Evolutionary conservation across 257 asterid genomes (phyloP), one percentile per base, ranked within the genome.

Genomic region (Nicotiana obtusifolia): DNA sequence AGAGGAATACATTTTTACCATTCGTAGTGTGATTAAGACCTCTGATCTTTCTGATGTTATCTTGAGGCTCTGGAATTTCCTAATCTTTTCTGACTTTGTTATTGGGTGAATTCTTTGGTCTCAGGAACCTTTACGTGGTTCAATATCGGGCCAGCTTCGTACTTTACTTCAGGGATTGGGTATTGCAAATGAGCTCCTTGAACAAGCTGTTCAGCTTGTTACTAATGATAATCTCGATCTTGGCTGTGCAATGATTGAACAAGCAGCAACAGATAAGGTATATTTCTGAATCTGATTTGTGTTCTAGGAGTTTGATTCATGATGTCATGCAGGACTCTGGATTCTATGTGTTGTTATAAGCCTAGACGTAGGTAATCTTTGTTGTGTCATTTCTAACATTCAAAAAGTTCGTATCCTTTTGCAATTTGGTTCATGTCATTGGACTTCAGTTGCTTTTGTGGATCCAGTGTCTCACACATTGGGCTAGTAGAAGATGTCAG

Each of bases 261-360:
- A 94, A 89, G 99, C 98, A 83, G 97, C 99, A 56, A 94, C 98
- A 2, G 97, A 93, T 82, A 96, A 94, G 99, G 99, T 94, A 54
- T 85, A 79, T 76, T 77, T 78, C 28, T 35, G 20, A 33, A 15
- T 68, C 47, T 22, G 54, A 52, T 54, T 19, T 22, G 17, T 37
- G 57, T 69, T 33, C 68, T 56, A 16, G 28, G 77, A 5, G n/a
- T 44, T 22, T 61, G 53, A 33, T 35, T 14, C 57, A 47, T 37
- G 20, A 22, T 22, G 22, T 30, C 78, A 71, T 37, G 15, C 77
- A 35, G 56, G 31, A 68, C 78, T 20, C 78, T 41, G 59, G 35
- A 20, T 71, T 71, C 35, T 41, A 10, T 20, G 14, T 22, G 20
- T 41, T 71, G 35, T 41, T 71, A 5, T 56, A 15, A 53, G 59